Base-by-base conservation (phyloP, 345 rosid genomes). In the Citrus mangshanensis region DNA sequence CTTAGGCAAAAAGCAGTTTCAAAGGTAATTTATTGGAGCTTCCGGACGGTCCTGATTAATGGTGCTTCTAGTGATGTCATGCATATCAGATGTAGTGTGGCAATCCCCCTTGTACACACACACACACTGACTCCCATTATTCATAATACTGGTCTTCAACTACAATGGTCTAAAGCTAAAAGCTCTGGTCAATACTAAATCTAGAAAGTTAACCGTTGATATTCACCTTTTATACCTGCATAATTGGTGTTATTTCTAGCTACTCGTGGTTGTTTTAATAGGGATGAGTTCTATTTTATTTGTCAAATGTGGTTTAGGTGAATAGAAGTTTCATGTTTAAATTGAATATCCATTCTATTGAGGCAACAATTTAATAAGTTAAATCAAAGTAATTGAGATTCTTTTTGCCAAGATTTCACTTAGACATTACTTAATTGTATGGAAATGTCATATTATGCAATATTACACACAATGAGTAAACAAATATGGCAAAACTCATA, bases 1-100 rank as follows among this genome's bases (percentile, higher is more conserved):
- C 93, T 96, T 42, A 86, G 98, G 79, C 98, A 94, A 81, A 96
- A 93, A 86, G 97, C 98, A 72, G 92, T 96, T 83, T 88, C 98
- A 21, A 96, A 94, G 98, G 99, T 96, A 72, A 72, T 75, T 73
- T 38, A 73, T 72, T 79, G n/a, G 37, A 65, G 67, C 82, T 72
- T 37, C 65, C 42, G 6, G 65, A 55, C 75, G 35, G 9, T 60
- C 37, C 73, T 70, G 5, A 68, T 64, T 58, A 76, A 24, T 40
- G 59, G 37, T 35, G 25, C 58, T 38, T 4, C 54, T 24, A 22
- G 27, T 55, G 5, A 40, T 42, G 9, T n/a, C 72, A 40, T 40
- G 8, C 22, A 38, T 13, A 25, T 68, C 56, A 22, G 72, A 40
- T 68, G 3, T 24, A 7, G 72, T 10, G 54, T 22, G 54, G 56